A percentile compares a stretch with the other conserved stretches of the same genome.
Conservation (phyloP, 148 eudicot species). For the Tetragonia tetragonoides region DNA sequence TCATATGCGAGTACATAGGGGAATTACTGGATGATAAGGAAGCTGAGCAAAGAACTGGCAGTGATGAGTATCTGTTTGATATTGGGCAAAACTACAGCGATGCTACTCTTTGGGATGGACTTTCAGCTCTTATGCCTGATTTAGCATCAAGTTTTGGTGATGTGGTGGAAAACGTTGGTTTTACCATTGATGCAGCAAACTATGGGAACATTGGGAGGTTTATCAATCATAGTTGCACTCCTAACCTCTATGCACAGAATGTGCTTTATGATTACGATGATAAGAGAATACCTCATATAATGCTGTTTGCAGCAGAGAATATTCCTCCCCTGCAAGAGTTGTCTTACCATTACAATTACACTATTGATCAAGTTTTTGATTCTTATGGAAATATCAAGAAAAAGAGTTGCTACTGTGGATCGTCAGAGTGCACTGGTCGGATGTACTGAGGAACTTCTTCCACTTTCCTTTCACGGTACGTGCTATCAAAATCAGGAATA, state of each 20-base stretch:
- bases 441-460: constrained; percentile 49
- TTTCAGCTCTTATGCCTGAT: constrained; percentile 35
- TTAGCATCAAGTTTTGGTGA: constrained; percentile 19
- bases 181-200: constrained; percentile 71
- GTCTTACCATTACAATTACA: constrained; percentile 78
- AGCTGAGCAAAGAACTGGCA: constrained; percentile 68
- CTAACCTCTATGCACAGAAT: constrained; percentile 86
- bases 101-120: constrained; percentile 34
- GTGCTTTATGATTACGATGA: constrained; percentile 85
- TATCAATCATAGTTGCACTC: constrained; percentile 89
- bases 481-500: neutral
- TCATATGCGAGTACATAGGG: constrained; percentile 89
- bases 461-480: constrained; percentile 21
- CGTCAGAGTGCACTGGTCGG: constrained; percentile 75
- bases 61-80: constrained; percentile 81
- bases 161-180: constrained; percentile 54
- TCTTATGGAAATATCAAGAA: constrained; percentile 61
- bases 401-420: constrained; percentile 83
- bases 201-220: constrained; percentile 85
- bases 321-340: constrained; percentile 88
- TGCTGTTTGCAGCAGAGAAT: constrained; percentile 87
- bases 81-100: constrained; percentile 73
- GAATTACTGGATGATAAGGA: constrained; percentile 84
- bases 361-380: constrained; percentile 61
- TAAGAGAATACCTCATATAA: constrained; percentile 79